These are phyloP conservation scores for Polygonum maritimum DNA, from an alignment of 148 eudicot genomes.

Conservation along the genomic window DNA sequence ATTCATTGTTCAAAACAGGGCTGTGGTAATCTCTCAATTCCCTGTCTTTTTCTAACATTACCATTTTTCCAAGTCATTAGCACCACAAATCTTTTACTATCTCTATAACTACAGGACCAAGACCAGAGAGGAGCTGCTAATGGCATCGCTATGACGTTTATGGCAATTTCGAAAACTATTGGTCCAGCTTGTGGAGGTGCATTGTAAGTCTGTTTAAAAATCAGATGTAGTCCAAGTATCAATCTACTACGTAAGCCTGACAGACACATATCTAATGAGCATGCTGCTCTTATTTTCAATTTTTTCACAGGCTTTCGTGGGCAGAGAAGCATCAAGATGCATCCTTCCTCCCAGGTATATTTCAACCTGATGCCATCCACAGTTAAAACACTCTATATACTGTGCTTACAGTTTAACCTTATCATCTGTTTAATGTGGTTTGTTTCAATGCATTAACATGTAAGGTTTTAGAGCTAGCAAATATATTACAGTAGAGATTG, in stretches of 20 bases:
- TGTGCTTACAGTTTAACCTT: background rate
- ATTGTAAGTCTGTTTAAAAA: slow-evolving; percentile 27
- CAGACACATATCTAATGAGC: background rate
- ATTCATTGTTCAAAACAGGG: slow-evolving; percentile 51
- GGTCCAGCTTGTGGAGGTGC: slow-evolving; percentile 55
- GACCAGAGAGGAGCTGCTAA: slow-evolving; percentile 64
- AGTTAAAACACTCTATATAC: background rate
- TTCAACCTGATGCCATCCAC: background rate
- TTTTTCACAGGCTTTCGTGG: slow-evolving; percentile 38
- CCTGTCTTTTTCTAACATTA: background rate
- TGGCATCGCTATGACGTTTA: slow-evolving; percentile 49
- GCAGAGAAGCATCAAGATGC: slow-evolving; percentile 41
- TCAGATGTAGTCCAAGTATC: background rate
- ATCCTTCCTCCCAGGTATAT: slow-evolving; percentile 40
- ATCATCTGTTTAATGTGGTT: background rate
- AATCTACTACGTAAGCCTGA: background rate
- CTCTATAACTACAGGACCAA: slow-evolving; percentile 31
- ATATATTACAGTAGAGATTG: background rate
- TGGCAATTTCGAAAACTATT: slow-evolving; percentile 42
- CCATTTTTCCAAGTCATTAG: background rate
- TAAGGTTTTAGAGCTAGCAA: background rate
- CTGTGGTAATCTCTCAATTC: slow-evolving; percentile 42
- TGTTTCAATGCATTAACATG: background rate
- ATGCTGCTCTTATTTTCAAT: background rate
- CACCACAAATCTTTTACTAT: background rate